Evolutionary conservation across 306 rosid species (phyloP).

Genomic region (Parietaria judaica): DNA sequence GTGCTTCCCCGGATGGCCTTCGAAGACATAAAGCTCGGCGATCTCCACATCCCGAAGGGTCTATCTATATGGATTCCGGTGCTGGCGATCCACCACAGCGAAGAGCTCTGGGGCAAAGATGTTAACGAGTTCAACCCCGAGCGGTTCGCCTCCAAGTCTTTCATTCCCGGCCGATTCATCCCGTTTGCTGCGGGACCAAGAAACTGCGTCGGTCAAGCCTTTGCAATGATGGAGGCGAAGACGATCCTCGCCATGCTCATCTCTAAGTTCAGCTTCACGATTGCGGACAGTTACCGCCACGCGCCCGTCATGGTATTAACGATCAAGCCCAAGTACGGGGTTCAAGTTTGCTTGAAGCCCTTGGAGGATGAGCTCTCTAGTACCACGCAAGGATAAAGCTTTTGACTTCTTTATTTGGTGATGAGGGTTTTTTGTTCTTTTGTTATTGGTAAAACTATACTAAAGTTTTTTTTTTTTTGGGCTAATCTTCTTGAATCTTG

Average conservation of each 20-base stretch:
- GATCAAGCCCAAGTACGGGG: conserved; percentile 82
- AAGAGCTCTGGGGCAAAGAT: conserved; percentile 86
- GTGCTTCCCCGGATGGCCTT: conserved; percentile 92
- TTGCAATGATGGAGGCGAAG: conserved; percentile 94
- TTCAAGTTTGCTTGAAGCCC: conserved; percentile 79
- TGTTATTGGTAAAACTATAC: no score
- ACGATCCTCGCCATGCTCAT: conserved; percentile 75
- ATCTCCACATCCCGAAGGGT: conserved; percentile 78
- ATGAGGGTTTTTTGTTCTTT: no score
- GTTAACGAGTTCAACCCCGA: conserved; percentile 86
- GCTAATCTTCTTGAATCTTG: no score
- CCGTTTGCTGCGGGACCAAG: conserved; percentile 90
- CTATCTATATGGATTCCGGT: conserved; percentile 94
- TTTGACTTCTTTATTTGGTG: no score
- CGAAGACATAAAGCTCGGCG: conserved; percentile 75
- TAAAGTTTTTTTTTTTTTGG: no score
- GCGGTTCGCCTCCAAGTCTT: conserved; percentile 69
- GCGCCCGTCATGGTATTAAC: conserved; percentile 90
- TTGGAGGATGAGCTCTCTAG: conserved; percentile 10
- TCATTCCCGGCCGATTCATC: conserved; percentile 55
- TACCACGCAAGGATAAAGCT: no score
- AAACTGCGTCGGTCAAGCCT: conserved; percentile 81
- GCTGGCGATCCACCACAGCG: conserved; percentile 86
- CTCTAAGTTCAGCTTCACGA: conserved; percentile 55
- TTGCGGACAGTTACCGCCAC: conserved; percentile 65